Conservation (phyloP, 345 rosid genomes). For the Orychophragmus violaceus region DNA sequence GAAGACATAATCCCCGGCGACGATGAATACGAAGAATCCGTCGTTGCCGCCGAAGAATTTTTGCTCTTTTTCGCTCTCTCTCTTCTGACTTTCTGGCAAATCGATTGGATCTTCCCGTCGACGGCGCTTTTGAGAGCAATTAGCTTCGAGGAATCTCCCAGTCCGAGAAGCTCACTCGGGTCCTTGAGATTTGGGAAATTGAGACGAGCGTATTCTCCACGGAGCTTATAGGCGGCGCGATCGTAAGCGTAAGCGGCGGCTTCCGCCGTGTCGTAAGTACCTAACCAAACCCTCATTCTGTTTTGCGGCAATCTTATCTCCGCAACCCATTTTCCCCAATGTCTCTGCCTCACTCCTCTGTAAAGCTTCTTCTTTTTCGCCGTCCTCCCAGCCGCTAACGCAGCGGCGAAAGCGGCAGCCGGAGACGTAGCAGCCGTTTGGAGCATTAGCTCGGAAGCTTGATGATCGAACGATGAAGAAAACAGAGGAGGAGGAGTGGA, state of each 20-base stretch:
- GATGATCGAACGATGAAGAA: slow-evolving; percentile 18
- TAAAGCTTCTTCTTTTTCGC: slow-evolving; percentile 65
- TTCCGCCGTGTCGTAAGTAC: slow-evolving; percentile 85
- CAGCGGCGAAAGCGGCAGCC: slow-evolving; percentile 15
- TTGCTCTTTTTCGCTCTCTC: slow-evolving; percentile 53
- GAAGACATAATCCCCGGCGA: slow-evolving; percentile 35
- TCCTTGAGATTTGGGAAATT: slow-evolving; percentile 87
- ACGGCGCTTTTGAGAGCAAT: slow-evolving; percentile 58
- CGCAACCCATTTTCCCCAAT: slow-evolving; percentile 99
- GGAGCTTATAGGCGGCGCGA: slow-evolving; percentile 90
- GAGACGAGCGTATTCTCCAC: slow-evolving; percentile 88
- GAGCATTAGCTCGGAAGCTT: slow-evolving; percentile 2
- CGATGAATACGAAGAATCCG: slow-evolving; percentile 30
- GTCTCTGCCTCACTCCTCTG: slow-evolving; percentile 99
- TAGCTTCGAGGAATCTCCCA: slow-evolving; percentile 50
- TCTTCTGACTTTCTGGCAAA: slow-evolving; percentile 67
- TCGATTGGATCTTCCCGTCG: slow-evolving; percentile 86
- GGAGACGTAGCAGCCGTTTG: too few species aligned
- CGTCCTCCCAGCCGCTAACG: slow-evolving; percentile 18
- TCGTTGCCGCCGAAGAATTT: slow-evolving; percentile 19
- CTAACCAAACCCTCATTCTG: slow-evolving; percentile 93
- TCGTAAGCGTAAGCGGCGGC: slow-evolving; percentile 96
- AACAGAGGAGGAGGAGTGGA: slow-evolving; percentile 32
- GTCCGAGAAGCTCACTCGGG: slow-evolving; percentile 45
- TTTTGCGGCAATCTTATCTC: slow-evolving; percentile 94